A percentile compares a stretch with the other conserved stretches of the same genome.
Evolutionary conservation across 2,329 filamentous ascomycete species (phyloP).

Genomic region (Diaporthe longicolla): DNA sequence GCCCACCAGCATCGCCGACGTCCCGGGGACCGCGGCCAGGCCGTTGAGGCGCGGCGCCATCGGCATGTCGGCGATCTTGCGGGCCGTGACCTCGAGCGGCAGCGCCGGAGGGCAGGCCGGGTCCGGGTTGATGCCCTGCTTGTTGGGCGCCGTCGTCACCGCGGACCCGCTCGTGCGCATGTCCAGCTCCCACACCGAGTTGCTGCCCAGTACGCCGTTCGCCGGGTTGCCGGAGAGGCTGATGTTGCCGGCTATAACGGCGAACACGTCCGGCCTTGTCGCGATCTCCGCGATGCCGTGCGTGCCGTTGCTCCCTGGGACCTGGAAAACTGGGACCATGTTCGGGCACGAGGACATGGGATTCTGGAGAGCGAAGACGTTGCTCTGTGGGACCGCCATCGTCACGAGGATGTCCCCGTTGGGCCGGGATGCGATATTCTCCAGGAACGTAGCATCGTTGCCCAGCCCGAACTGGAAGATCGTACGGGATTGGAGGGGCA

Average conservation of each 20-base stretch:
- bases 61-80: conserved; percentile 44
- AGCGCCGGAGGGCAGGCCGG: not conserved
- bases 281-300: conserved; percentile 52
- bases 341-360: conserved; percentile 45
- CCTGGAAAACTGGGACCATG: conserved; percentile 48
- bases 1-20: conserved; percentile 46
- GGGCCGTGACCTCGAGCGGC: conserved; percentile 11
- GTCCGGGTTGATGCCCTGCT: not conserved
- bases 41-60: conserved; percentile 47
- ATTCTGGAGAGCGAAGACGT: conserved; percentile 49
- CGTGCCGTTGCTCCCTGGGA: conserved; percentile 47
- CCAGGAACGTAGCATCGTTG: conserved; percentile 47
- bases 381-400: conserved; percentile 47
- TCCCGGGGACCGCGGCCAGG: conserved; percentile 43
- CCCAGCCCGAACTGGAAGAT: conserved; percentile 28
- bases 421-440: conserved; percentile 53
- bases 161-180: conserved; percentile 27
- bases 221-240: conserved; percentile 38
- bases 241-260: conserved; percentile 42
- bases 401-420: conserved; percentile 52
- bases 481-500: conserved; percentile 23
- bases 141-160: not conserved
- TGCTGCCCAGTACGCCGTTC: conserved; percentile 39
- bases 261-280: conserved; percentile 44
- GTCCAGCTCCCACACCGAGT: conserved; percentile 45